These are phyloP conservation scores for Alnus glutinosa DNA, from an alignment of 306 rosid species.

Conservation along the genomic window DNA sequence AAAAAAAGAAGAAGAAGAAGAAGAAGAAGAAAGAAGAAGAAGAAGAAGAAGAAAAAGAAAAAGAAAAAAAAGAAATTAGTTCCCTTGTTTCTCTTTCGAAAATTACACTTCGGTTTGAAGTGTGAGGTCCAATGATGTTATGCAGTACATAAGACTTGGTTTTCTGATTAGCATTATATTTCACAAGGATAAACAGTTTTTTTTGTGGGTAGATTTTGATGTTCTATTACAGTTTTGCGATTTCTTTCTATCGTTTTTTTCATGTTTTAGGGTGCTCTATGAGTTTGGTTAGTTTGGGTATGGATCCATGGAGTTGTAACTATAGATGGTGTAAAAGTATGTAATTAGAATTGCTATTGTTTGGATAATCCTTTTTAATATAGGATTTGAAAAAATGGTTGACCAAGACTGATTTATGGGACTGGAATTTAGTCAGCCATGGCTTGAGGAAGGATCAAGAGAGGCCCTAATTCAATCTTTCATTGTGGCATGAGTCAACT, in stretches of 20 bases:
- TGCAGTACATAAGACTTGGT: not conserved
- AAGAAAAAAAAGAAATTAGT: not conserved
- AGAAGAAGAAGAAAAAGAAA: too few relatives aligned
- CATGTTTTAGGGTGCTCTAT: not conserved
- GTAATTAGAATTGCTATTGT: not conserved
- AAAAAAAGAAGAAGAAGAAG: too few relatives aligned
- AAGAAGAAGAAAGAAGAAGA: not conserved
- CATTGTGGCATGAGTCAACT: slow-evolving; percentile 1
- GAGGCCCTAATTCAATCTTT: not conserved
- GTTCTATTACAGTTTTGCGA: not conserved
- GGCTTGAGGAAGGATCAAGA: not conserved
- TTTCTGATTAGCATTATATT: not conserved
- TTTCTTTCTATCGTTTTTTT: not conserved
- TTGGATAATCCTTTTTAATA: not conserved
- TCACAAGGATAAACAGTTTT: not conserved
- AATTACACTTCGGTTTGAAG: not conserved
- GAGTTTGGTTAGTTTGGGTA: not conserved
- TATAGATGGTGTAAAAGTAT: not conserved
- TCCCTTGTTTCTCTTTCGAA: not conserved
- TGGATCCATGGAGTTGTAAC: not conserved
- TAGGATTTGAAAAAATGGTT: not conserved
- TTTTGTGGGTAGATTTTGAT: not conserved
- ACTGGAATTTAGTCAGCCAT: not conserved
- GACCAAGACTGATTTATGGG: not conserved
- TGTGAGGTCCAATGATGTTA: not conserved